phyloP scores from a whole-genome alignment of 805 yeast species.

The Komagataella phaffii region DNA sequence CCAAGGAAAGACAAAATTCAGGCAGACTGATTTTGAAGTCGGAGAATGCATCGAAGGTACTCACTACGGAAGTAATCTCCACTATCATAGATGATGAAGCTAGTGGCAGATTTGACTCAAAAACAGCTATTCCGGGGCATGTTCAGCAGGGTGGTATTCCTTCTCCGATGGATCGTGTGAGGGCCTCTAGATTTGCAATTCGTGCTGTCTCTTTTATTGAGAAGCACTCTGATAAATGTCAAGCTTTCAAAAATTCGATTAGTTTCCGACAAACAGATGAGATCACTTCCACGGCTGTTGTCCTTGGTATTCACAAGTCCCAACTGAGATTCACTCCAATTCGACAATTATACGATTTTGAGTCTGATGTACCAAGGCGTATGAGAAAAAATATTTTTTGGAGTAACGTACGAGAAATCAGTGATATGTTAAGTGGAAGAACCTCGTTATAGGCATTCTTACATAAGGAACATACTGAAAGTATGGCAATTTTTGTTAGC shows the following conservation, averaged over 20 bases:
- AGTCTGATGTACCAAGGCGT: constrained; percentile 69
- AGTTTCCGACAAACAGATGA: constrained; percentile 3
- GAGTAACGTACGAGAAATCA: constrained; percentile 60
- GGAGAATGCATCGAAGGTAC: constrained; percentile 71
- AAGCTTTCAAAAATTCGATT: not conserved
- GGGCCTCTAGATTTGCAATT: constrained; percentile 82
- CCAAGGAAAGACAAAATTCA: constrained; percentile 64
- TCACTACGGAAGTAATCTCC: constrained; percentile 72
- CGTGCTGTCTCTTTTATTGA: constrained; percentile 85
- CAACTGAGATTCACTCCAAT: constrained; percentile 65
- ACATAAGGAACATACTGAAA: not conserved
- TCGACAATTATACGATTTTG: constrained; percentile 69
- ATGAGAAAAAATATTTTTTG: constrained; percentile 86
- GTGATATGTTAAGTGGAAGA: constrained; percentile 79
- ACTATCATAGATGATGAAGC: constrained; percentile 75
- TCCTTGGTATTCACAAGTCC: constrained; percentile 71
- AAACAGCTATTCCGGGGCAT: constrained; percentile 96
- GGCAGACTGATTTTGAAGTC: constrained; percentile 82
- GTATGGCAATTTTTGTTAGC: too few species aligned
- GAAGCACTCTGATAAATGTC: constrained; percentile 16
- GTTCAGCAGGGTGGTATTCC: constrained; percentile 97
- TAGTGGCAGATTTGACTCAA: constrained; percentile 66
- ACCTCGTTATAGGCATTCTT: constrained; percentile 7
- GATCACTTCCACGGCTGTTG: constrained; percentile 50
- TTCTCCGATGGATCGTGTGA: constrained; percentile 84